Base-by-base conservation (phyloP, 148 eudicot species). In the Pouteria glomerata region DNA sequence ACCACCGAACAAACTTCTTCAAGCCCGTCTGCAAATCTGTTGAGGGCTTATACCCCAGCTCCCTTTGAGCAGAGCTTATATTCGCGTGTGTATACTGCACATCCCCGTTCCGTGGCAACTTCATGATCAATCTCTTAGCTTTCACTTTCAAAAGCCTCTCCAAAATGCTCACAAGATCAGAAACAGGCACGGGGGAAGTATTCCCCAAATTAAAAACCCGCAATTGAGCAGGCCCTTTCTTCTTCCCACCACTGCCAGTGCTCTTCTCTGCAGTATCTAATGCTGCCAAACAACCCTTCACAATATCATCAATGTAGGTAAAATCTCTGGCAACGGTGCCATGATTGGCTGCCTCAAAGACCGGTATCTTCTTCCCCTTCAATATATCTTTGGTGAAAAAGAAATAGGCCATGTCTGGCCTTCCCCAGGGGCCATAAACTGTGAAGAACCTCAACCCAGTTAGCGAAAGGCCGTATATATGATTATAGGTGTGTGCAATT, bases 1-100 rank as follows among this genome's bases (percentile, higher is more conserved):
- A 90, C 96, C 96, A 90, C 45, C 86, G 67, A 8, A 88, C 96
- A 51, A 90, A 90, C 57, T 90, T 90, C 89, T 90, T 90, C 81
- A 90, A 73, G 47, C 96, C 96, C 4, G 80, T 77, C 53, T 86
- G 96, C 74, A 90, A 70, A 83, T 90, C 90, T 0, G 93, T 88
- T 0, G 91, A 71, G 11, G 93, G 93, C 76, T 82, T 85, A 72
- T 90, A 90, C 27, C 90, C 90, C 21, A 90, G 90, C 83, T 90
- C 96, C 74, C 83, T 85, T 63, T 79, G 78, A 8, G 96, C 93
- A 33, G 44, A 83, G 73, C 96, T 90, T 74, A 90, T 88, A 30
- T 90, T 90, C 0, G 96, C 96, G 23, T 90, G 96, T 0, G 93
- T 90, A 45, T 74, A 90, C 30, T 80, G 93, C 41, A 90, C 96